These are phyloP conservation scores for Fraxinus platypoda DNA, from an alignment of 305 asterid genomes.

Conservation along the genomic window DNA sequence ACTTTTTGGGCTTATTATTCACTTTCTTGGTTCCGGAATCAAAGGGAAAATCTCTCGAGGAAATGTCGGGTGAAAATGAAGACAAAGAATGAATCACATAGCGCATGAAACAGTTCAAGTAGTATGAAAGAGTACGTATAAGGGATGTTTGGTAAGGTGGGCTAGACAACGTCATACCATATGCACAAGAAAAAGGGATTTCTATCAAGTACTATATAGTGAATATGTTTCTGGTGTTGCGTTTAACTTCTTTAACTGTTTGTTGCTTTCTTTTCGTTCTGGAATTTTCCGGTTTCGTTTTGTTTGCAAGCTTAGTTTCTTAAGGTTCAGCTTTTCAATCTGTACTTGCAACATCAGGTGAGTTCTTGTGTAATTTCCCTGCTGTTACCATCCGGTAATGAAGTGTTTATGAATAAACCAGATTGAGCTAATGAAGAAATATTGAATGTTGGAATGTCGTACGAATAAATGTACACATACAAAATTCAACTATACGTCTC, in stretches of 20 bases:
- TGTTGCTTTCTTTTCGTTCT: not conserved
- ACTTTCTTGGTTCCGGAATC: conserved; percentile 57
- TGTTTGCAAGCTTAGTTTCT: not conserved
- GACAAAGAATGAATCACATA: conserved; percentile 5
- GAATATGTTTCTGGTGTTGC: not conserved
- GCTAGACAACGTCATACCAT: not conserved
- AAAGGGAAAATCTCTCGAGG: conserved; percentile 49
- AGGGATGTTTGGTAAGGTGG: not conserved
- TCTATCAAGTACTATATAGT: not conserved
- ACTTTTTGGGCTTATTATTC: conserved; percentile 38
- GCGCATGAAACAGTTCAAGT: not conserved
- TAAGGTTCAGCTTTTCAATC: not conserved
- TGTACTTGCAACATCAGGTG: not conserved
- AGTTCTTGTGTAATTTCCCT: not conserved
- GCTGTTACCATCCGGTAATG: not conserved
- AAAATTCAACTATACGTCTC: not conserved
- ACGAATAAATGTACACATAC: not conserved
- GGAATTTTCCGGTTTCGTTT: not conserved
- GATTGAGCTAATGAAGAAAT: not conserved
- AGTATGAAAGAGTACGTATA: not conserved
- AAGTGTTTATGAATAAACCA: not conserved
- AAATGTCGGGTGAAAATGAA: conserved; percentile 49
- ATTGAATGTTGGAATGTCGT: not conserved
- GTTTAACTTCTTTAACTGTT: not conserved
- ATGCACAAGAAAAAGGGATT: not conserved